These are phyloP conservation scores for Cercospora beticola DNA, from an alignment of 2,329 filamentous ascomycete species.

Conservation along the genomic window DNA sequence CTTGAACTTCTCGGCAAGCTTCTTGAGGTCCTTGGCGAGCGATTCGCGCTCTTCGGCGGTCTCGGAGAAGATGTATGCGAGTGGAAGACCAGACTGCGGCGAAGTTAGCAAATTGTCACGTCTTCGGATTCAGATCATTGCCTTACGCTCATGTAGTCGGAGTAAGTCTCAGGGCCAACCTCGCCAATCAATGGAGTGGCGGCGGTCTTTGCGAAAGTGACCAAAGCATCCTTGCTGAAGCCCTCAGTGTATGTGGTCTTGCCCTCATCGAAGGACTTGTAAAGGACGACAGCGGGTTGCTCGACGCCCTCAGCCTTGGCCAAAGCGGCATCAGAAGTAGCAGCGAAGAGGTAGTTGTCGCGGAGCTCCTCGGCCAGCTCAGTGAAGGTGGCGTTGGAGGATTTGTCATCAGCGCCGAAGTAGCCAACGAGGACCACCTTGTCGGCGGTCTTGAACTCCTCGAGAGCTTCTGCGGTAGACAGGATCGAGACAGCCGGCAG, in stretches of 20 bases:
- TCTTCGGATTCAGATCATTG: background rate
- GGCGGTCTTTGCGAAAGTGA: conserved; percentile 77
- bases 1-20: conserved; percentile 86
- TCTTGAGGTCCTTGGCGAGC: conserved; percentile 74
- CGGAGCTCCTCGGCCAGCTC: conserved; percentile 72
- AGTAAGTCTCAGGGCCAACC: conserved; percentile 95
- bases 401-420: conserved; percentile 76
- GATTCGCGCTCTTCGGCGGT: conserved; percentile 82
- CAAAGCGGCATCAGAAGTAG: conserved; percentile 76
- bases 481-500: conserved; percentile 87
- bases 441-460: conserved; percentile 97
- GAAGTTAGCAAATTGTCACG: background rate
- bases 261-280: conserved; percentile 97
- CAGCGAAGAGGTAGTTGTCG: conserved; percentile 90
- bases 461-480: conserved; percentile 70
- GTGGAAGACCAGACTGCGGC: conserved; percentile 73
- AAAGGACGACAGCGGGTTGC: conserved; percentile 83
- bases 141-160: conserved; percentile 80
- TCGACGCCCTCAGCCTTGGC: conserved; percentile 89
- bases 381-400: conserved; percentile 82
- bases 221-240: conserved; percentile 78
- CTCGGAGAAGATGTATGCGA: conserved; percentile 97
- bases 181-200: conserved; percentile 91
- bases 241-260: conserved; percentile 80
- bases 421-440: conserved; percentile 94